These are phyloP conservation scores for Teunomyces kruisii DNA, from an alignment of 805 yeast genomes.

Conservation along the genomic window DNA sequence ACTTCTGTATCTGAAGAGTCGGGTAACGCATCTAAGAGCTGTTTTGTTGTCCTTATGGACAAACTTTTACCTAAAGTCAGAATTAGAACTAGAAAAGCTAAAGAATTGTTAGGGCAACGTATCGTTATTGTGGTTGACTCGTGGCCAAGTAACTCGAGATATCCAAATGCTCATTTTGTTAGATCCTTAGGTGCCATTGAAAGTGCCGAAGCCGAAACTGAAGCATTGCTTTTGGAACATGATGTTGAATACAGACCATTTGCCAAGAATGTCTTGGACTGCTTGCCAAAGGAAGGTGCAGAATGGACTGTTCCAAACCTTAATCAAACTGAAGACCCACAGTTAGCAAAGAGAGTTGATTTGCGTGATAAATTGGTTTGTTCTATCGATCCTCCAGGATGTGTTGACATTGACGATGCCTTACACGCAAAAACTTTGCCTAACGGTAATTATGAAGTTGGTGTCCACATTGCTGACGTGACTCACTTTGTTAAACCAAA, in stretches of 20 bases:
- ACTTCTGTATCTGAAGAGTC: slow-evolving; percentile 58
- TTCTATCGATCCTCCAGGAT: slow-evolving; percentile 95
- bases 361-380: slow-evolving; percentile 87
- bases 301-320: slow-evolving; percentile 86
- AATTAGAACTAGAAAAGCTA: slow-evolving; percentile 83
- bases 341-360: slow-evolving; percentile 69
- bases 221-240: slow-evolving; percentile 88
- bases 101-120: slow-evolving; percentile 80
- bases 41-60: slow-evolving; percentile 88
- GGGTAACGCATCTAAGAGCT: slow-evolving; percentile 70
- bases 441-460: slow-evolving; percentile 94
- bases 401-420: slow-evolving; percentile 99
- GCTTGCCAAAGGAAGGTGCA: slow-evolving; percentile 92
- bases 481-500: slow-evolving; percentile 94
- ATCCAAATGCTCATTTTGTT: slow-evolving; percentile 94
- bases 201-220: slow-evolving; percentile 92
- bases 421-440: slow-evolving; percentile 81
- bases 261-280: slow-evolving; percentile 84
- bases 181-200: slow-evolving; percentile 88
- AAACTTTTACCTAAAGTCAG: slow-evolving; percentile 81
- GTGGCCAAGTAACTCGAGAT: slow-evolving; percentile 83
- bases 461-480: slow-evolving; percentile 99
- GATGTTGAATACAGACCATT: slow-evolving; percentile 97
- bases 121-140: slow-evolving; percentile 90
- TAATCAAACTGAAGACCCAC: slow-evolving; percentile 50